These are phyloP conservation scores for Fusarium xyrophilum DNA, from an alignment of 2,329 filamentous ascomycete species.

Conservation along the genomic window DNA sequence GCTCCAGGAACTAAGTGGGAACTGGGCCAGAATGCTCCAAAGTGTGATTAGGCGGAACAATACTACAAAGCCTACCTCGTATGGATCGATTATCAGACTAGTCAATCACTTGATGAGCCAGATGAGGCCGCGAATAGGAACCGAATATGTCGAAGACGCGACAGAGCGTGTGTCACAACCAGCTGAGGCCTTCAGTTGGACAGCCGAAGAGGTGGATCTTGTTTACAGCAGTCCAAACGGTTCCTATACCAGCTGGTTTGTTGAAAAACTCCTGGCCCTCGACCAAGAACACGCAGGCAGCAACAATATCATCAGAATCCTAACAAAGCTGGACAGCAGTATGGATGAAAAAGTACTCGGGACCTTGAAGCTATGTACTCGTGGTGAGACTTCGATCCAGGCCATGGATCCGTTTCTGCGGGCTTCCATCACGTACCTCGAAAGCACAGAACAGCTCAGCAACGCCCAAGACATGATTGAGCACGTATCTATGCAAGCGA, in stretches of 20 bases:
- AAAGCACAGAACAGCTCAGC: conserved; percentile 46
- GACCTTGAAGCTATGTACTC: conserved; percentile 62
- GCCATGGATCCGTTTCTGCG: conserved; percentile 64
- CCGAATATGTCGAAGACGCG: conserved; percentile 48
- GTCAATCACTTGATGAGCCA: conserved; percentile 54
- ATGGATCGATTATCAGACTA: conserved; percentile 60
- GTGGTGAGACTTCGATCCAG: conserved; percentile 51
- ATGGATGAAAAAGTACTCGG: conserved; percentile 61
- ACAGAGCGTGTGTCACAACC: conserved; percentile 50
- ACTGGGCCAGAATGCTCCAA: conserved; percentile 63
- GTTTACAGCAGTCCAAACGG: conserved; percentile 51
- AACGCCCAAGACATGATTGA: conserved; percentile 50
- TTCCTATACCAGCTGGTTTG: conserved; percentile 56
- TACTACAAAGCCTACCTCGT: conserved; percentile 59
- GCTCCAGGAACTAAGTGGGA: conserved; percentile 56
- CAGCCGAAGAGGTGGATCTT: conserved; percentile 54
- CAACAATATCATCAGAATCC: conserved; percentile 62
- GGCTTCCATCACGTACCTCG: conserved; percentile 63
- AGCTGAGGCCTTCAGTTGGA: conserved; percentile 53
- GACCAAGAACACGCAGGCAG: conserved; percentile 63
- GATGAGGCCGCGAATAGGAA: conserved; percentile 50
- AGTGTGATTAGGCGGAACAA: conserved; percentile 58
- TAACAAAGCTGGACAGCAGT: conserved; percentile 60
- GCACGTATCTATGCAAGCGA: conserved; percentile 55
- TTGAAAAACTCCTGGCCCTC: conserved; percentile 70